Conservation (phyloP, 1,139 yeast species). For the Pichia sp. region DNA sequence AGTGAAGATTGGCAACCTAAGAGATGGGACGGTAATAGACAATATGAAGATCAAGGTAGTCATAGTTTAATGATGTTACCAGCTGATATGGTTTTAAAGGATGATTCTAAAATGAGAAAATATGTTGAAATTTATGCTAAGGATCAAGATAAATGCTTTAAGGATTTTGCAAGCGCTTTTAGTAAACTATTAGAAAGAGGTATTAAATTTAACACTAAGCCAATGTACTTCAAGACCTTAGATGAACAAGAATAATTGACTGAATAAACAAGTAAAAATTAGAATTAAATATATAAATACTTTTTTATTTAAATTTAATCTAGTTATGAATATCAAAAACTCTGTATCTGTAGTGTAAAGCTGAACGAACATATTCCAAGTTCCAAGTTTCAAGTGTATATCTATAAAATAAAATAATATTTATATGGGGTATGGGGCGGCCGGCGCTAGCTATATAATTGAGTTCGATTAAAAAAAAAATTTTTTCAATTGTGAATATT, state of each 20-base stretch:
- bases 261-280: too few species aligned
- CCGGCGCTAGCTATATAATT: too few species aligned
- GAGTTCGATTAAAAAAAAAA: too few species aligned
- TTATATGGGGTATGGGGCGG: too few species aligned
- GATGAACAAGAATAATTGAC: conserved; percentile 48
- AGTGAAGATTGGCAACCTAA: conserved; percentile 70
- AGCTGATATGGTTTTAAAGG: conserved; percentile 50
- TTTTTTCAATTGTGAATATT: too few species aligned
- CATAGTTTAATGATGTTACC: conserved; percentile 66
- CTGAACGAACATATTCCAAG: too few species aligned
- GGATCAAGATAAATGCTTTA: conserved; percentile 45
- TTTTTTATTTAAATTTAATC: too few species aligned
- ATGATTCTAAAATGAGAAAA: conserved; percentile 41
- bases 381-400: too few species aligned
- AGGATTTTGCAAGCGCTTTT: conserved; percentile 49
- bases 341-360: too few species aligned
- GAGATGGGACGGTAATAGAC: conserved; percentile 70
- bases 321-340: too few species aligned
- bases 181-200: conserved; percentile 56
- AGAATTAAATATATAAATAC: too few species aligned
- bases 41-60: conserved; percentile 67
- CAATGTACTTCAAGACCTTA: conserved; percentile 55
- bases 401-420: too few species aligned
- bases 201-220: conserved; percentile 39
- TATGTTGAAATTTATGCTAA: conserved; percentile 52